These are phyloP conservation scores for Pestalotiopsis sp. DNA, from an alignment of 2,329 filamentous ascomycete species.

Conservation along the genomic window DNA sequence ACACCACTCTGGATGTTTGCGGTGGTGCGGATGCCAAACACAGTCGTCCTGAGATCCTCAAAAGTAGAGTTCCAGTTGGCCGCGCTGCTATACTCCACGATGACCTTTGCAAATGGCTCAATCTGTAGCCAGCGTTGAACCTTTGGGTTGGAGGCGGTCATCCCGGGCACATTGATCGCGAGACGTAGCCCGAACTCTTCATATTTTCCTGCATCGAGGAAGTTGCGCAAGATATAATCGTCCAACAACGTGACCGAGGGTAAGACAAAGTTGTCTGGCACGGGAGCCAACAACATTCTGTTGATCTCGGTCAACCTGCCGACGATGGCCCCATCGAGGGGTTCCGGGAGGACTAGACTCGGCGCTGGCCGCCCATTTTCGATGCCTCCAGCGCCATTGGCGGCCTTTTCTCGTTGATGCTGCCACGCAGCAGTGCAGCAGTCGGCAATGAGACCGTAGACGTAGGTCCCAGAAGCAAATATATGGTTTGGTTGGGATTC, in stretches of 20 bases:
- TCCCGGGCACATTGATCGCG: neutral
- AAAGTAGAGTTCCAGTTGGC: constrained; percentile 65
- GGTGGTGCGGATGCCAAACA: constrained; percentile 53
- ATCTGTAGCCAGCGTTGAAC: constrained; percentile 38
- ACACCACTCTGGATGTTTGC: constrained; percentile 41
- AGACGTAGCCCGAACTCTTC: neutral
- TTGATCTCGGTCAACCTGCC: constrained; percentile 58
- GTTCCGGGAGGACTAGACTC: constrained; percentile 32
- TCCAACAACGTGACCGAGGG: constrained; percentile 62
- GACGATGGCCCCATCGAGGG: constrained; percentile 55
- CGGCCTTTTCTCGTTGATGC: constrained; percentile 36
- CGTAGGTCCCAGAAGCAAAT: constrained; percentile 65
- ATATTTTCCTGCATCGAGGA: constrained; percentile 34
- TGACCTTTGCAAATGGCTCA: constrained; percentile 56
- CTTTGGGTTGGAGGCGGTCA: constrained; percentile 5
- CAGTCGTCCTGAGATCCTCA: constrained; percentile 57
- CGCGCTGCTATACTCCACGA: constrained; percentile 67
- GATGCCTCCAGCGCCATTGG: constrained; percentile 19
- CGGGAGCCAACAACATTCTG: constrained; percentile 60
- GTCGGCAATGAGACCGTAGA: constrained; percentile 66
- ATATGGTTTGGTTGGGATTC: constrained; percentile 61
- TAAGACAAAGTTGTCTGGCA: constrained; percentile 59
- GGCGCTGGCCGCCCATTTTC: constrained; percentile 11
- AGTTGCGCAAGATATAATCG: constrained; percentile 45
- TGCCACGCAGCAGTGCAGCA: constrained; percentile 67